These are phyloP conservation scores for Hypomyces perniciosus DNA, from an alignment of 2,329 filamentous ascomycete genomes.

Conservation along the genomic window DNA sequence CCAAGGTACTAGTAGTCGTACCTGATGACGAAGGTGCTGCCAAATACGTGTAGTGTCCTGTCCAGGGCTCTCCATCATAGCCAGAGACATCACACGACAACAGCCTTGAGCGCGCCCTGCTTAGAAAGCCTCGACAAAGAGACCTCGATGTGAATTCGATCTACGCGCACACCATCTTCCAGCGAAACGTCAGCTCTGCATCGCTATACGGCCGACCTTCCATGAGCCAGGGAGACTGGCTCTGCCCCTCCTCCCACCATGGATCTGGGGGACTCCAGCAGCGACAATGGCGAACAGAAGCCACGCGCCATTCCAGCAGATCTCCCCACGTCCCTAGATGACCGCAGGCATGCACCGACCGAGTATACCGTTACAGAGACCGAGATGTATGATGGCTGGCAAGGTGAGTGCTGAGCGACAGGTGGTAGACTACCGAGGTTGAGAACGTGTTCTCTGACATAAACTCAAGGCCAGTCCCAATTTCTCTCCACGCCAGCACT, in stretches of 20 bases:
- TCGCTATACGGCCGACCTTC: constrained; percentile 15
- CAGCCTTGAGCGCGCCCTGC: too few species aligned
- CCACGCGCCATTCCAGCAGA: constrained; percentile 65
- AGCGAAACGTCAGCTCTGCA: not conserved
- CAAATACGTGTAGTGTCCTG: not conserved
- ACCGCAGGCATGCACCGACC: constrained; percentile 64
- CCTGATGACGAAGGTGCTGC: constrained; percentile 10
- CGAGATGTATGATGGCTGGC: constrained; percentile 98
- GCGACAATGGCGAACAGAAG: constrained; percentile 35
- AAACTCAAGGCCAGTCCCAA: constrained; percentile 75
- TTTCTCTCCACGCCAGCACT: constrained; percentile 83
- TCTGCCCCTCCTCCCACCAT: constrained; percentile 43
- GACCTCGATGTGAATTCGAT: not conserved
- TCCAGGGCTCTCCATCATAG: too few species aligned
- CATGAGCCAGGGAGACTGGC: constrained; percentile 30
- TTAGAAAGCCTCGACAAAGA: not conserved
- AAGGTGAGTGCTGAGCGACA: constrained; percentile 51
- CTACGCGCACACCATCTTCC: too few species aligned
- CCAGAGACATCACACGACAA: too few species aligned
- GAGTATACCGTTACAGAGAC: constrained; percentile 68
- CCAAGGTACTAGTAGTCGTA: not conserved
- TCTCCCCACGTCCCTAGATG: constrained; percentile 85
- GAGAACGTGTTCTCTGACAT: constrained; percentile 18
- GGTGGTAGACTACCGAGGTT: constrained; percentile 4
- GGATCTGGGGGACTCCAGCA: constrained; percentile 50